Evolutionary conservation across 1,284 basidiomycete genomes (phyloP).

Genomic region (Apiotrichum siamense): DNA sequence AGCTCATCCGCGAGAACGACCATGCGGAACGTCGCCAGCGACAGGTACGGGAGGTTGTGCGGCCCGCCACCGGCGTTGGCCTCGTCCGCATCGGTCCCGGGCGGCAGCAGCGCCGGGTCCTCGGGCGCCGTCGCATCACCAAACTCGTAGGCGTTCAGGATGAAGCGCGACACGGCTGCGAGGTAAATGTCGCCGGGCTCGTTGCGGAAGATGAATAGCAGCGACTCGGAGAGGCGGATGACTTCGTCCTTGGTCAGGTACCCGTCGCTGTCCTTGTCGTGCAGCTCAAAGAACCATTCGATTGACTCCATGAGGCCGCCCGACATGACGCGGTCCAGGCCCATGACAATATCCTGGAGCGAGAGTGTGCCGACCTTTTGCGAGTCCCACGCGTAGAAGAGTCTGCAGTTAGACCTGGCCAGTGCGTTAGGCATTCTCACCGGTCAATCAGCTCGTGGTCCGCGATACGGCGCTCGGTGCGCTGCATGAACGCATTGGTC

Average conservation of each 20-base stretch:
- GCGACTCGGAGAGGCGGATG: slow-evolving; percentile 78
- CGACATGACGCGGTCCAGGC: slow-evolving; percentile 86
- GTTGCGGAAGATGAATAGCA: slow-evolving; percentile 95
- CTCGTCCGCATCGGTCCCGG: slow-evolving; percentile 41
- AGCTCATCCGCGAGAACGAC: slow-evolving; percentile 91
- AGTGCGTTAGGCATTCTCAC: not conserved
- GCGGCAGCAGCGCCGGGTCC: slow-evolving; percentile 23
- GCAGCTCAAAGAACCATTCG: slow-evolving; percentile 96
- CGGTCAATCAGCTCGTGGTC: slow-evolving; percentile 54
- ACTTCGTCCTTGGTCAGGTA: slow-evolving; percentile 94
- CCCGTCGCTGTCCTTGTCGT: slow-evolving; percentile 93
- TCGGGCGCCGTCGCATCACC: slow-evolving; percentile 72
- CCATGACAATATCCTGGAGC: slow-evolving; percentile 82
- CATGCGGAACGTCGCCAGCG: slow-evolving; percentile 79
- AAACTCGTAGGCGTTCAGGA: slow-evolving; percentile 95
- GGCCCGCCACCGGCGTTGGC: slow-evolving; percentile 39
- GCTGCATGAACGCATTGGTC: slow-evolving; percentile 79
- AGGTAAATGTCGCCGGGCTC: slow-evolving; percentile 96
- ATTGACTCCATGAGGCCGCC: slow-evolving; percentile 97
- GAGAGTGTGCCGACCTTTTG: slow-evolving; percentile 73
- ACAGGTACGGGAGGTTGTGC: slow-evolving; percentile 76
- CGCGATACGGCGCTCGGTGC: slow-evolving; percentile 48
- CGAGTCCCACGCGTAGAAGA: slow-evolving; percentile 88
- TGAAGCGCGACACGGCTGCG: slow-evolving; percentile 89
- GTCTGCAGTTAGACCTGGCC: slow-evolving; percentile 4